Conservation (phyloP, 305 asterid genomes). For the Solanum hybrid region DNA sequence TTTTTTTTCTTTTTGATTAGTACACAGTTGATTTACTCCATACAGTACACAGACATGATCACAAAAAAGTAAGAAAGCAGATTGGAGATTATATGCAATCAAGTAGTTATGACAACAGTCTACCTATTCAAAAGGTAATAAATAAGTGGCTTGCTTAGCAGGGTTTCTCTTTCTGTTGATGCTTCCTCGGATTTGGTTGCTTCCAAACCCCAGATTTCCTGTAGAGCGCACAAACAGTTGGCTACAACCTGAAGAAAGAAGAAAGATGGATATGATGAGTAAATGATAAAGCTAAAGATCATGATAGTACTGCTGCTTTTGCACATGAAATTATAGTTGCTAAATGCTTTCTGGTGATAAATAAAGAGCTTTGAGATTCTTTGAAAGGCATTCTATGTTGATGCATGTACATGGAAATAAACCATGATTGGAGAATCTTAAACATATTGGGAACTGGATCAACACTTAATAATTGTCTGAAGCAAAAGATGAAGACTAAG, state of each 20-base stretch:
- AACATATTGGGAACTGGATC: not conserved
- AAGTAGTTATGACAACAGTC: not conserved
- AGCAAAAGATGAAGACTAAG: not conserved
- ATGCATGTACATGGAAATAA: not conserved
- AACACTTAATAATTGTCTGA: not conserved
- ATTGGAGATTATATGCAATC: not conserved
- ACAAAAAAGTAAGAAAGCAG: not conserved
- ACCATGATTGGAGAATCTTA: not conserved
- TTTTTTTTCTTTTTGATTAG: not conserved
- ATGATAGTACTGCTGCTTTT: not conserved
- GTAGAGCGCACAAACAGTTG: slow-evolving; percentile 79
- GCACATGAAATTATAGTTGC: not conserved
- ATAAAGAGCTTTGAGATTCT: not conserved
- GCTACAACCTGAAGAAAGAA: slow-evolving; percentile 67
- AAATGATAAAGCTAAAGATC: not conserved
- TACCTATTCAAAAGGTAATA: slow-evolving; percentile 92
- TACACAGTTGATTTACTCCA: not conserved
- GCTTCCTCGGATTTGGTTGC: slow-evolving; percentile 90
- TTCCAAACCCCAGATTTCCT: slow-evolving; percentile 96
- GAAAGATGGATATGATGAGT: slow-evolving; percentile 1
- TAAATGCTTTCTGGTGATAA: not conserved
- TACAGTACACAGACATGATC: not conserved
- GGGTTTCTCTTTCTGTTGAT: slow-evolving; percentile 70
- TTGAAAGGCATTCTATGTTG: not conserved
- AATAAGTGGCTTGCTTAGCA: slow-evolving; percentile 76